Evolutionary conservation across 805 yeast genomes (phyloP).

Genomic region (Cyberlindnera euphorbiiphila): DNA sequence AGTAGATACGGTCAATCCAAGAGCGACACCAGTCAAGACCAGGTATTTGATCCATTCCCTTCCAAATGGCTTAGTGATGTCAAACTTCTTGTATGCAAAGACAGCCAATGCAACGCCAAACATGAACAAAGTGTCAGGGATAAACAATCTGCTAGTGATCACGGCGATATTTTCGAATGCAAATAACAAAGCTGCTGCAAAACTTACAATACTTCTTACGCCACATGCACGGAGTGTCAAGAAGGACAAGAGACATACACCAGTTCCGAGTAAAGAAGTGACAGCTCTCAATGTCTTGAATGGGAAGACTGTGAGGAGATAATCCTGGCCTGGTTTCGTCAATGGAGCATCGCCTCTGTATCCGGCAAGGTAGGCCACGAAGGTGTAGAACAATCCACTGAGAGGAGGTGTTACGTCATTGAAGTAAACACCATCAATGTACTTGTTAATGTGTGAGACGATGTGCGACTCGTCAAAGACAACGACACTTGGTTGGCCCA

Average conservation of each 20-base stretch:
- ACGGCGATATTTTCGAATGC: conserved; percentile 61
- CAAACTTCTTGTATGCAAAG: conserved; percentile 47
- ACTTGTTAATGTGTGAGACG: conserved; percentile 38
- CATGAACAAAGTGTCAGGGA: conserved; percentile 43
- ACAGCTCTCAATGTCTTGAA: conserved; percentile 54
- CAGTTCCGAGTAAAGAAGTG: conserved; percentile 52
- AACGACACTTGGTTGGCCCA: conserved; percentile 28
- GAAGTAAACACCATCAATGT: conserved; percentile 57
- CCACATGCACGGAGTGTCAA: conserved; percentile 52
- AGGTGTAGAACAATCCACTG: conserved; percentile 54
- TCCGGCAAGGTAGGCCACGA: conserved; percentile 48
- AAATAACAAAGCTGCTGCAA: conserved; percentile 48
- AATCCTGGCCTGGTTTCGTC: conserved; percentile 18
- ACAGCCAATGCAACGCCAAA: conserved; percentile 45
- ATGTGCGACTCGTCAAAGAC: conserved; percentile 48
- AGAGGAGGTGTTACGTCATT: conserved; percentile 75
- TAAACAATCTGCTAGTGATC: conserved; percentile 50
- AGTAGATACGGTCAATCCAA: conserved; percentile 56
- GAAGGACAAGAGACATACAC: conserved; percentile 49
- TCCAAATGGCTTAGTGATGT: conserved; percentile 41
- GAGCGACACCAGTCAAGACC: conserved; percentile 42
- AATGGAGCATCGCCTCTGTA: conserved; percentile 39
- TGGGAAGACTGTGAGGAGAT: conserved; percentile 32
- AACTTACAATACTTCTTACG: conserved; percentile 47
- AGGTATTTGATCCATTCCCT: conserved; percentile 51